phyloP scores from a whole-genome alignment of 345 rosid genomes.

The Moringa oleifera region DNA sequence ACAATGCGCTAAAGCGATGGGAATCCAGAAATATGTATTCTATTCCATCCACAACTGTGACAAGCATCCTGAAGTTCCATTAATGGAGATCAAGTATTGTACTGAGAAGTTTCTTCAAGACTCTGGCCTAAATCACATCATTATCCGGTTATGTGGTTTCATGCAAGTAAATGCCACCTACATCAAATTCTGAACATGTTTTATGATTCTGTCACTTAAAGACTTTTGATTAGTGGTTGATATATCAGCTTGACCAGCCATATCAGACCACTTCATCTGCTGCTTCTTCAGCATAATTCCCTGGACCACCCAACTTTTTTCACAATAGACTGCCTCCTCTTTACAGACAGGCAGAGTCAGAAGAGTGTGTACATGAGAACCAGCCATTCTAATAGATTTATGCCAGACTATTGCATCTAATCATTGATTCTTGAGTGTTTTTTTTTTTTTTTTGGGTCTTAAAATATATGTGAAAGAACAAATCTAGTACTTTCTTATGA shows the following conservation, averaged over 20 bases:
- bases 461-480: background rate
- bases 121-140: conserved; percentile 60
- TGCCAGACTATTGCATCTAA: too few species aligned
- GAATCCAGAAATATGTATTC: conserved; percentile 84
- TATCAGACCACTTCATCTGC: background rate
- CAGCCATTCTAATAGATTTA: background rate
- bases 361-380: background rate
- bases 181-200: background rate
- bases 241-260: background rate
- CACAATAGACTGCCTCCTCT: too few species aligned
- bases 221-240: background rate
- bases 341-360: too few species aligned
- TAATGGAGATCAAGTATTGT: conserved; percentile 95
- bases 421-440: too few species aligned
- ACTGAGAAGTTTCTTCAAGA: conserved; percentile 86
- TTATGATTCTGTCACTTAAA: background rate
- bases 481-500: background rate
- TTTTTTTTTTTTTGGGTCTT: too few species aligned
- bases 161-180: conserved; percentile 63
- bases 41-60: conserved; percentile 96
- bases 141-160: conserved; percentile 83
- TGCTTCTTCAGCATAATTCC: too few species aligned
- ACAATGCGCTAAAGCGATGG: conserved; percentile 98
- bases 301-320: background rate
- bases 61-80: conserved; percentile 96